Conservation (phyloP, 495 filamentous ascomycete species). For the Aspergillus hancockii region DNA sequence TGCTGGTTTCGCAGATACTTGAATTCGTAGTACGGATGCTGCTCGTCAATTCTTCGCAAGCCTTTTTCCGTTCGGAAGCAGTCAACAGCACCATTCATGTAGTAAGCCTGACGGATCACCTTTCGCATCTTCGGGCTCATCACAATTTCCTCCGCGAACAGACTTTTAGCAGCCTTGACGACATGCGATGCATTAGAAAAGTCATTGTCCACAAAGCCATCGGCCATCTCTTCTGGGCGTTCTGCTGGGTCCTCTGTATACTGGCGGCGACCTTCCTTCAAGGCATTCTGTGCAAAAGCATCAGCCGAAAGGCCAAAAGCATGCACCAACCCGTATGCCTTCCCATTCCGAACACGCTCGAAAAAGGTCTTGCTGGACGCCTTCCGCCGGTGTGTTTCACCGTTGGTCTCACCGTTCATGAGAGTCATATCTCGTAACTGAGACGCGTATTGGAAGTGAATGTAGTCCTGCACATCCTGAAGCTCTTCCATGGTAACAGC, state of each 20-base stretch:
- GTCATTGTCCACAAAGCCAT: conserved; percentile 68
- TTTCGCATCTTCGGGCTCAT: conserved; percentile 89
- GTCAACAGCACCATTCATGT: conserved; percentile 77
- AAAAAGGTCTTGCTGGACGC: conserved; percentile 72
- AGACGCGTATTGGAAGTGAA: conserved; percentile 90
- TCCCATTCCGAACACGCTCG: conserved; percentile 78
- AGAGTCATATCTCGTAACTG: conserved; percentile 72
- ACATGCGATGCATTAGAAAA: conserved; percentile 77
- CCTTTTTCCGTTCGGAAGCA: conserved; percentile 93
- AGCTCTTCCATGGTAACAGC: conserved; percentile 88
- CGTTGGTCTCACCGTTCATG: conserved; percentile 53
- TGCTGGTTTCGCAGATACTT: conserved; percentile 92
- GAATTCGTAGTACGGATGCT: conserved; percentile 95
- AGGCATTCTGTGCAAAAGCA: conserved; percentile 79
- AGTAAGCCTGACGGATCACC: conserved; percentile 77
- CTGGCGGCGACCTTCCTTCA: conserved; percentile 72
- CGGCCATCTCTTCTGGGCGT: conserved; percentile 83
- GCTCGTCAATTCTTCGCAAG: conserved; percentile 88
- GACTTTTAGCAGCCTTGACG: conserved; percentile 72
- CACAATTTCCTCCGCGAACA: conserved; percentile 89
- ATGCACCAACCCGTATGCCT: conserved; percentile 77
- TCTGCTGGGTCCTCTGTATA: conserved; percentile 79
- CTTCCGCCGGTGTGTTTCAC: conserved; percentile 70
- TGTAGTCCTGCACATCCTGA: conserved; percentile 93
- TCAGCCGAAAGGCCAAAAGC: conserved; percentile 90